Conservation (phyloP, 2,329 filamentous ascomycete species). For the Dactylellina leptospora region DNA sequence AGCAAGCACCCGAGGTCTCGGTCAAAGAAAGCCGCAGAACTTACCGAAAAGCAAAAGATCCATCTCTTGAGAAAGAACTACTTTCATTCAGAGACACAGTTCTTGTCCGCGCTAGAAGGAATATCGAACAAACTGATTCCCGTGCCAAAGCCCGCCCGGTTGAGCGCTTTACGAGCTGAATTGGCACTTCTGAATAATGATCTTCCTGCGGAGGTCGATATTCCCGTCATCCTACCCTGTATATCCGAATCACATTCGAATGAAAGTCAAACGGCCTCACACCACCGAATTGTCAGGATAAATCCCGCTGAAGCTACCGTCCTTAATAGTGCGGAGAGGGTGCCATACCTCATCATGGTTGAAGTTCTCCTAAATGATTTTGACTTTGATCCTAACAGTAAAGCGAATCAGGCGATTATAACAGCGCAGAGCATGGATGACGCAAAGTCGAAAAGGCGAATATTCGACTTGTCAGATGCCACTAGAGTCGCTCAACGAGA, state of each 20-base stretch:
- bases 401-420: conserved; percentile 75
- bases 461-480: conserved; percentile 76
- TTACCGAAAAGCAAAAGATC: conserved; percentile 74
- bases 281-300: conserved; percentile 82
- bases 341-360: conserved; percentile 84
- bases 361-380: conserved; percentile 84
- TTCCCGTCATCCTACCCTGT: conserved; percentile 78
- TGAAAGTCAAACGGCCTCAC: conserved; percentile 76
- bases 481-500: conserved; percentile 63
- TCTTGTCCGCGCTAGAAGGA: conserved; percentile 79
- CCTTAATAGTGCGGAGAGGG: conserved; percentile 84
- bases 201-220: conserved; percentile 82
- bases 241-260: conserved; percentile 64
- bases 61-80: conserved; percentile 80
- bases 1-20: conserved; percentile 25
- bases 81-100: conserved; percentile 81
- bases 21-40: conserved; percentile 59
- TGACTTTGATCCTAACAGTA: conserved; percentile 78
- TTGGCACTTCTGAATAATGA: conserved; percentile 82
- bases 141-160: conserved; percentile 80
- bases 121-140: conserved; percentile 85
- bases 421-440: conserved; percentile 66
- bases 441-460: conserved; percentile 66
- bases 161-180: conserved; percentile 82
- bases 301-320: conserved; percentile 86